Evolutionary conservation across 208 protist genomes (phyloP), one percentile per base, ranked within the genome.

Genomic region (Borovskyia barvae): DNA sequence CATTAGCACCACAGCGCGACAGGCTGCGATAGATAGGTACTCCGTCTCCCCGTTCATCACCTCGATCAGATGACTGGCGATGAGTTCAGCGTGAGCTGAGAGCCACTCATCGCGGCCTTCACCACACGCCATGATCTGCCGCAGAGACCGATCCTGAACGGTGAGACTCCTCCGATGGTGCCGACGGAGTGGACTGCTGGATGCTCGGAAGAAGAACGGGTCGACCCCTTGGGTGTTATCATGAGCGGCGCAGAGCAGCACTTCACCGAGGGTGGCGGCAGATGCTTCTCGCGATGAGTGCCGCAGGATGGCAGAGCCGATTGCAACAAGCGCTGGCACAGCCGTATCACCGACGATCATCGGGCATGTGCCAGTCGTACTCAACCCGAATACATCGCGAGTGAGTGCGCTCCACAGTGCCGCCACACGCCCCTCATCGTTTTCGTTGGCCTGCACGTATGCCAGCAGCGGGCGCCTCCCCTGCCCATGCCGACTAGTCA

Each of bases 231-330:
- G 82, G 15, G 87, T 57, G 75, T 87, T 61, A 68, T 92, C 86
- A 70, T 93, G 86, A 0, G 79, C 90, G 41, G 67, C 82, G 41
- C 86, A 91, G 9, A 92, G 46, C 9, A 95, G 68, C 58, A 90
- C 20, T 62, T 93, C 80, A 19, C 62, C 66, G 11, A 94, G 68
- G 8, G 65, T 61, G 1, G 68, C 55, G 8, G 60, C 39, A 15
- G 85, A 58, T 30, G 71, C 51, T n/a, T 66, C 48, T n/a, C 48
- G 57, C 2, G 66, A 40, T 4, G 57, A 59, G 69, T 82, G 72
- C 45, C 69, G 62, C 47, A 89, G 66, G 40, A 92, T 64, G 47
- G 72, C 81, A 2, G 60, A 48, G 43, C 72, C 79, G 36, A 86
- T 41, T 17, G 61, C 36, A 32, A 78, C 26, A 24, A 90, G 53